These are phyloP conservation scores for Aspergillus sparsus DNA, from an alignment of 495 filamentous ascomycete genomes.

Conservation along the genomic window DNA sequence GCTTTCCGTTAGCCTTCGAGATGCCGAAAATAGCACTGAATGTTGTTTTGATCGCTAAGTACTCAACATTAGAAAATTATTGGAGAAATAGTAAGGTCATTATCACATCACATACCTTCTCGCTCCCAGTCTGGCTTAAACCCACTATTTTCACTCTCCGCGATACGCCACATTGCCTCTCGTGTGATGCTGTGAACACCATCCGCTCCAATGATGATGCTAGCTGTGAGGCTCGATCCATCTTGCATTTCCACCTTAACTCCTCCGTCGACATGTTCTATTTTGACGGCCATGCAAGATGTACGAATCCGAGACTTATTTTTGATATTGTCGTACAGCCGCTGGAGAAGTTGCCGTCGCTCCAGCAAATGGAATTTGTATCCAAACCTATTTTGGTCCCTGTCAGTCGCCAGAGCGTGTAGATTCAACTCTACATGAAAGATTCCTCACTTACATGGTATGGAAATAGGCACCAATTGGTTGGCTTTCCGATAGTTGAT, in stretches of 20 bases:
- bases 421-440: background rate
- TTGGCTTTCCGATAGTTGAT: too few species aligned
- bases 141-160: conserved; percentile 20
- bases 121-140: conserved; percentile 29
- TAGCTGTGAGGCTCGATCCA: conserved; percentile 39
- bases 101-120: conserved; percentile 14
- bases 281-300: conserved; percentile 33
- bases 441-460: conserved; percentile 11
- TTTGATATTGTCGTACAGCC: conserved; percentile 27
- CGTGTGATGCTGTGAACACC: conserved; percentile 50
- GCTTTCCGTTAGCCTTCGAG: conserved; percentile 12
- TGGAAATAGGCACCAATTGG: conserved; percentile 18
- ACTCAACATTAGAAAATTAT: too few species aligned
- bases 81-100: too few species aligned
- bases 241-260: conserved; percentile 36
- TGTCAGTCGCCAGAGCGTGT: too few species aligned
- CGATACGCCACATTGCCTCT: conserved; percentile 38
- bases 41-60: conserved; percentile 8
- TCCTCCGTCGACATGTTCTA: conserved; percentile 25
- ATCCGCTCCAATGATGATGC: conserved; percentile 55
- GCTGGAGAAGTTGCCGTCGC: conserved; percentile 35
- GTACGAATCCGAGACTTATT: conserved; percentile 32
- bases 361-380: conserved; percentile 32
- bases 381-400: conserved; percentile 26
- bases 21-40: conserved; percentile 46